A percentile compares a stretch with the other conserved stretches of the same genome.
These are phyloP conservation scores for Syzygium oleosum DNA, from an alignment of 345 rosid genomes.

Conservation along the genomic window DNA sequence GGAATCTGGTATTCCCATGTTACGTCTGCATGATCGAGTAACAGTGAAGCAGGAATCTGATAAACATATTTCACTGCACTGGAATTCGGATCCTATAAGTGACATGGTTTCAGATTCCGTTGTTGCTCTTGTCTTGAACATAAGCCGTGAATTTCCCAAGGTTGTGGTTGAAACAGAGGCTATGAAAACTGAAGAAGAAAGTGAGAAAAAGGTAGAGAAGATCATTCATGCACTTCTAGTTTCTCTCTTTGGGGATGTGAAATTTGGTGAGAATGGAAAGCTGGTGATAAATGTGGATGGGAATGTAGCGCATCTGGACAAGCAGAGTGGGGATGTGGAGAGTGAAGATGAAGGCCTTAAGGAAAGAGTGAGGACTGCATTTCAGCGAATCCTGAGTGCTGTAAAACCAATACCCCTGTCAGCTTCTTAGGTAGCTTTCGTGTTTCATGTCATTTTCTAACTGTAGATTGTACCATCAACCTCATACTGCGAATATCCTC, in stretches of 20 bases:
- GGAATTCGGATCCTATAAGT: conserved; percentile 79
- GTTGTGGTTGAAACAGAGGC: conserved; percentile 51
- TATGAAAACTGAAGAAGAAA: conserved; percentile 54
- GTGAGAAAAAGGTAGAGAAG: conserved; percentile 64
- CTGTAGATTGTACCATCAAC: neutral
- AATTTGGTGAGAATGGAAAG: conserved; percentile 71
- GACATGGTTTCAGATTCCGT: conserved; percentile 93
- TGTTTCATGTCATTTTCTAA: neutral
- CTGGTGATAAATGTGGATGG: conserved; percentile 68
- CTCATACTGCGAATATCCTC: neutral
- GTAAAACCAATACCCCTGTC: conserved; percentile 71
- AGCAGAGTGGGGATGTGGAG: conserved; percentile 81
- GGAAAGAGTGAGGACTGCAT: conserved; percentile 69
- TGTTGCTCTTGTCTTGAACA: conserved; percentile 75
- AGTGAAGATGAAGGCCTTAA: conserved; percentile 77
- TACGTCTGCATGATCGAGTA: conserved; percentile 63
- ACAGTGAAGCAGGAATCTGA: conserved; percentile 80
- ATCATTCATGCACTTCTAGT: conserved; percentile 65
- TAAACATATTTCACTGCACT: conserved; percentile 74
- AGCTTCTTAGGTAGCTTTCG: conserved; percentile 27
- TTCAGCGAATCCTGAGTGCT: conserved; percentile 57
- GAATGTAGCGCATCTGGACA: conserved; percentile 70
- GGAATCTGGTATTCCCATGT: conserved; percentile 56
- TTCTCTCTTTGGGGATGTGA: conserved; percentile 90
- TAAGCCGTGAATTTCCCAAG: conserved; percentile 76